A percentile compares a stretch with the other conserved stretches of the same genome.
phyloP scores from a whole-genome alignment of 2,329 filamentous ascomycete genomes.

The Fusarium sp. region DNA sequence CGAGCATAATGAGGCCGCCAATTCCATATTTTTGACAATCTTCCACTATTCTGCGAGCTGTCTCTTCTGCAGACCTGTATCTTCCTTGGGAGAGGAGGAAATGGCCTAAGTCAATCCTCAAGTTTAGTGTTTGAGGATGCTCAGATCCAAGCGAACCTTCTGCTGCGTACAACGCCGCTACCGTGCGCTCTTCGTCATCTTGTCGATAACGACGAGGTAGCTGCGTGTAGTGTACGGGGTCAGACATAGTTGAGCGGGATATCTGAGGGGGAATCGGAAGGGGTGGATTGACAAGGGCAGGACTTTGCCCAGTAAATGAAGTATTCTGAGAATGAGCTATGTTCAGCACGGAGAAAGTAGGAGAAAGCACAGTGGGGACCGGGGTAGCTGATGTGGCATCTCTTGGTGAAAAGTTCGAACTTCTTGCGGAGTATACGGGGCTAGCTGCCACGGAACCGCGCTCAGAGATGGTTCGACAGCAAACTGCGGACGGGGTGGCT shows the following conservation, averaged over 20 bases:
- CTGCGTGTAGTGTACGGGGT: accelerated
- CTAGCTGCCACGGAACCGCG: background rate
- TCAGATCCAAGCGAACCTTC: background rate
- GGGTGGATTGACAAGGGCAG: accelerated
- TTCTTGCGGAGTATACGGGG: background rate
- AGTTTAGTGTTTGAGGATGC: accelerated
- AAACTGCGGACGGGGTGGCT: conserved; percentile 4
- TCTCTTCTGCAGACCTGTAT: background rate
- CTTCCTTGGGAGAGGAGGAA: accelerated
- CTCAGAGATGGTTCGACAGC: background rate
- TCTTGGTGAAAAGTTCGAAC: accelerated
- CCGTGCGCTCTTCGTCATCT: background rate
- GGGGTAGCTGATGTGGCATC: accelerated
- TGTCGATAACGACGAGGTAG: accelerated
- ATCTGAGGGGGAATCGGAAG: accelerated
- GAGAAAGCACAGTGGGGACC: background rate
- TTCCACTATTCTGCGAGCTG: accelerated
- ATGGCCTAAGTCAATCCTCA: accelerated
- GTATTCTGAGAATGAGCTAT: accelerated
- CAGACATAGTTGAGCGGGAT: accelerated
- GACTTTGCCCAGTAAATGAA: background rate
- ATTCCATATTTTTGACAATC: accelerated
- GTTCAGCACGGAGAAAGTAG: accelerated
- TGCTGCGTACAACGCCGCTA: background rate
- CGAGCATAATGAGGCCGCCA: accelerated